A percentile compares a stretch with the other conserved stretches of the same genome.
These are phyloP conservation scores for Claviceps fusiformis DNA, from an alignment of 2,329 filamentous ascomycete genomes.

Conservation along the genomic window DNA sequence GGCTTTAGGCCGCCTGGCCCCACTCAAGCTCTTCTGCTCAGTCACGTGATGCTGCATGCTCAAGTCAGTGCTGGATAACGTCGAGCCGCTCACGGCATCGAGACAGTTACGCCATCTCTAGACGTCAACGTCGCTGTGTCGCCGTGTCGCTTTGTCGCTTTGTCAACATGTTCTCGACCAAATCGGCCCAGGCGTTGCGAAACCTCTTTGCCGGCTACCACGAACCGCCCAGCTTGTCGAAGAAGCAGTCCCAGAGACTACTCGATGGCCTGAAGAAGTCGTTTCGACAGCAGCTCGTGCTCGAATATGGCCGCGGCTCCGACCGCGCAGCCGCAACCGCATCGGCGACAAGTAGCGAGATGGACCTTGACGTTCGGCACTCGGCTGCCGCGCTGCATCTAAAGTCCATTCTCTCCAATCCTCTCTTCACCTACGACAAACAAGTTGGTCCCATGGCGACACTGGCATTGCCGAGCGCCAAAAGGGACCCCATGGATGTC, in stretches of 20 bases:
- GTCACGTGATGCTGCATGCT: not conserved
- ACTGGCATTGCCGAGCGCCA: constrained; percentile 5
- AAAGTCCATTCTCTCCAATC: constrained; percentile 43
- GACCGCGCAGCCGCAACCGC: constrained; percentile 11
- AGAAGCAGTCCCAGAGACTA: constrained; percentile 38
- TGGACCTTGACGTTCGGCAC: constrained; percentile 18
- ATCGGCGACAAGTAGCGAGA: constrained; percentile 9
- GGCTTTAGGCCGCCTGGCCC: too few species aligned
- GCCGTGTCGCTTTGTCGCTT: too few species aligned
- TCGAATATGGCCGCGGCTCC: constrained; percentile 36
- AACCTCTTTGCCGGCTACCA: constrained; percentile 30
- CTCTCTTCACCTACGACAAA: constrained; percentile 32
- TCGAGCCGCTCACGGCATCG: too few species aligned
- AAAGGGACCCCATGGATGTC: constrained; percentile 35
- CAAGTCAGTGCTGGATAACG: too few species aligned
- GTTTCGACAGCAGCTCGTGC: constrained; percentile 44
- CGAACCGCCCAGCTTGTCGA: constrained; percentile 37
- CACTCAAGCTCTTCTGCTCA: too few species aligned
- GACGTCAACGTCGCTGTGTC: not conserved
- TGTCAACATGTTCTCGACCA: constrained; percentile 24
- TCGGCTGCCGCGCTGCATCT: constrained; percentile 32
- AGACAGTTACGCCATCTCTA: too few species aligned
- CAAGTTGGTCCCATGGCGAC: constrained; percentile 10
- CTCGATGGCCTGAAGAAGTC: constrained; percentile 42
- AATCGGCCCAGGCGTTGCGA: constrained; percentile 22